Evolutionary conservation across 2,329 filamentous ascomycete genomes (phyloP), one percentile per base, ranked within the genome.

Genomic region (Cercospora sp.): DNA sequence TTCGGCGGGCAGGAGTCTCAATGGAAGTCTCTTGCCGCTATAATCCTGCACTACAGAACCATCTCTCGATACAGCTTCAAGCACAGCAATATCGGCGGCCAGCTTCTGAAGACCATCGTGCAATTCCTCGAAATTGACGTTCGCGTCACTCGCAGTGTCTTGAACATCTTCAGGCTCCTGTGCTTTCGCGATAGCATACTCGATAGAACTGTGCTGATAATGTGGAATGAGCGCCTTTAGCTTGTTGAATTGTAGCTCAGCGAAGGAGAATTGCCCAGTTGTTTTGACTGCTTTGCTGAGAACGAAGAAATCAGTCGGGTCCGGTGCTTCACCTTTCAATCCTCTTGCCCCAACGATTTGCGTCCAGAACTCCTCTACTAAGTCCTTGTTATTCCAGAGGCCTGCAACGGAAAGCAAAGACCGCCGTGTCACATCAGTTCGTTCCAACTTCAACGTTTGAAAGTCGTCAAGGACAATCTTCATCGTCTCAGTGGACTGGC

Each of bases 391-490:
- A 10, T 67, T 30, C 8, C 78, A 59, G n/a, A 75, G 67, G 13
- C 77, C 78, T 18, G 79, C 79, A 20, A 78, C 76, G 13, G 69
- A 71, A 23, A 81, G 45, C n/a, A 80, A 71, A 6, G 75, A 75
- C 8, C 78, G 73, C 61, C 73, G 74, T 7, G 79, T 81, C 26
- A 80, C 71, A 3, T 74, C 66, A 42, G 72, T 78, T 3, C 75
- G 74, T 30, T 75, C 57, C 20, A 80, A 65, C 0, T 72, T 70
- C 10, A 76, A 67, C 2, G 71, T 65, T 6, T 75, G 48, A 61
- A 78, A 67, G 58, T 79, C 75, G 42, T 70, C 69, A 8, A 81
- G 67, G 1, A 73, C 73, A 20, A 72, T 68, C 4, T 70, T 71
- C 28, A 80, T 68, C 2, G 78, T 66, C 10, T 77, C 72, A 26